A percentile compares a stretch with the other conserved stretches of the same genome.
Conservation (phyloP, 345 rosid species). For the Citrus australasica region DNA sequence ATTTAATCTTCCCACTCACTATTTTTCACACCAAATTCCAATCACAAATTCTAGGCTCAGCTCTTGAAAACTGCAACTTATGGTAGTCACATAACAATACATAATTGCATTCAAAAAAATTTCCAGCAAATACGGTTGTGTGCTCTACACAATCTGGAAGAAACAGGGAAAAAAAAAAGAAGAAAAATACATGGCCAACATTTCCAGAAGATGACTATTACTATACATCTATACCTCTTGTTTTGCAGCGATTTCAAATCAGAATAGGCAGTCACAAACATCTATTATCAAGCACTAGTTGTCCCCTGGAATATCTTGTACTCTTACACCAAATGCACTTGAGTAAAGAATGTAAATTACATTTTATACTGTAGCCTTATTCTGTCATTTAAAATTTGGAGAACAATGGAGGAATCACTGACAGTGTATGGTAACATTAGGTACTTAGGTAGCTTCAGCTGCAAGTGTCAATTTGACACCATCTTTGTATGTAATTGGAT, state of each 20-base stretch:
- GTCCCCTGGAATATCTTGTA: not conserved
- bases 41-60: no score
- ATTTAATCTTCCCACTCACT: no score
- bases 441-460: slow-evolving; percentile 23
- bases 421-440: not conserved
- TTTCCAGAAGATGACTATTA: not conserved
- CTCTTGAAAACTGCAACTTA: no score
- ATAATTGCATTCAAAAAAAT: not conserved
- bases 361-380: not conserved
- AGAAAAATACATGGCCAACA: not conserved
- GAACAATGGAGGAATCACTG: not conserved
- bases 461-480: slow-evolving; percentile 66
- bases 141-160: not conserved
- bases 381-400: not conserved
- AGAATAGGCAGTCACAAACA: not conserved
- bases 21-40: no score
- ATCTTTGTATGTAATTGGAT: slow-evolving; percentile 57
- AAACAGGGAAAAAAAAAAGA: not conserved
- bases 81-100: not conserved
- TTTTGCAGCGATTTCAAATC: not conserved
- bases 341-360: not conserved
- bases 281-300: not conserved
- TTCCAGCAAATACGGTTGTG: not conserved
- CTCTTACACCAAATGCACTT: not conserved
- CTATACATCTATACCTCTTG: not conserved